Evolutionary conservation across 768 basidiomycete genomes (phyloP).

Genomic region (Tephrocybe sp.): DNA sequence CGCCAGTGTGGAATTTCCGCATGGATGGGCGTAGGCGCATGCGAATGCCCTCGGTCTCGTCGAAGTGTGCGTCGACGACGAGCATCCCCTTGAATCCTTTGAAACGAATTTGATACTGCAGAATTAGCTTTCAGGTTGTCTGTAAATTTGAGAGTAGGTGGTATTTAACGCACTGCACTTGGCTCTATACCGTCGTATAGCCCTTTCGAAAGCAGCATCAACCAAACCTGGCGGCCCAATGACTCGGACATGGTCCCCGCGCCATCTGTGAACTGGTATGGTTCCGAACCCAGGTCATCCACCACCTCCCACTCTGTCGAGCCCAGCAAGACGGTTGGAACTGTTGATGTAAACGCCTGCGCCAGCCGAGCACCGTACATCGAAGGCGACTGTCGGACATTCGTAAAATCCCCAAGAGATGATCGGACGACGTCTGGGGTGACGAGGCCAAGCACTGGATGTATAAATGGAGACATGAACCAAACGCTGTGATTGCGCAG

Average conservation of each 20-base stretch:
- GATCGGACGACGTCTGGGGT: neutral
- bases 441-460: neutral
- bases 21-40: neutral
- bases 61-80: neutral
- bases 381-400: neutral
- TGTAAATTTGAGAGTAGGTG: neutral
- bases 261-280: neutral
- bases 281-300: neutral
- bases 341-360: neutral
- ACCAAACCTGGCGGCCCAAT: neutral
- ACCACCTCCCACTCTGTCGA: neutral
- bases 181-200: neutral
- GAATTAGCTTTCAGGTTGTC: neutral
- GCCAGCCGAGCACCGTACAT: neutral
- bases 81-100: neutral
- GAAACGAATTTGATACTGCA: neutral
- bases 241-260: neutral
- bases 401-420: neutral
- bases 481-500: conserved; percentile 48
- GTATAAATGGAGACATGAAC: conserved; percentile 45
- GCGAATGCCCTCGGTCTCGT: neutral
- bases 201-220: neutral
- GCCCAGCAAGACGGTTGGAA: neutral
- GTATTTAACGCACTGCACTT: neutral
- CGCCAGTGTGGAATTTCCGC: neutral